Conservation (phyloP, 176 grass and related monocot species). For the Ananas comosus region DNA sequence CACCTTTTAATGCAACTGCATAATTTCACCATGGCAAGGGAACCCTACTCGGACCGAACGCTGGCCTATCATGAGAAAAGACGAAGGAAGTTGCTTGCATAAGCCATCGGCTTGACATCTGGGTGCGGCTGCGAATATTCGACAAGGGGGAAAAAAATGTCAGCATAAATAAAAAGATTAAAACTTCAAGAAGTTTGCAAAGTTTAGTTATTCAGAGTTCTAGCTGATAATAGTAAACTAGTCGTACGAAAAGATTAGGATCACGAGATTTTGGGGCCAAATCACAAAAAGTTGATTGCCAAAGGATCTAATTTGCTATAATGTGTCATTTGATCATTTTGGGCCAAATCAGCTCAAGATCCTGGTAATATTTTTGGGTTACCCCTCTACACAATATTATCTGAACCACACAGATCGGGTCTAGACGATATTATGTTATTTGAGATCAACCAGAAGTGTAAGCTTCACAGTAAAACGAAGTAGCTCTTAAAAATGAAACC, state of each 20-base stretch:
- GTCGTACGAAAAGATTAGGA: too few species aligned
- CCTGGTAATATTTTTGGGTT: too few species aligned
- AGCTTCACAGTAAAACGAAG: background rate
- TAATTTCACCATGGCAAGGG: background rate
- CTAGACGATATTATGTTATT: background rate
- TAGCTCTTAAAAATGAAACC: background rate
- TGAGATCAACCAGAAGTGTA: background rate
- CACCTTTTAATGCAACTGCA: background rate
- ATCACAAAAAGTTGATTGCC: too few species aligned
- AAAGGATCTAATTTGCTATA: too few species aligned
- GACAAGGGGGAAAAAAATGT: conserved; percentile 7
- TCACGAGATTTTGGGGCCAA: too few species aligned
- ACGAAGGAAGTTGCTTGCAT: conserved; percentile 62
- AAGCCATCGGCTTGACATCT: conserved; percentile 74
- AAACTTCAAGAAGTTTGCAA: background rate
- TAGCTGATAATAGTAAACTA: too few species aligned
- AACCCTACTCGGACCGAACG: background rate
- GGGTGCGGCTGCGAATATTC: conserved; percentile 44
- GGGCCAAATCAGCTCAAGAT: too few species aligned
- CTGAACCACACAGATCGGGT: background rate
- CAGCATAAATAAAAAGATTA: background rate
- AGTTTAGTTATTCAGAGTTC: background rate
- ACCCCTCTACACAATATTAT: too few species aligned
- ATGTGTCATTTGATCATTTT: too few species aligned
- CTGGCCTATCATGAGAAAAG: conserved; percentile 38